Base-by-base conservation (phyloP, 441 rosid genomes). In the Erodium texanum region DNA sequence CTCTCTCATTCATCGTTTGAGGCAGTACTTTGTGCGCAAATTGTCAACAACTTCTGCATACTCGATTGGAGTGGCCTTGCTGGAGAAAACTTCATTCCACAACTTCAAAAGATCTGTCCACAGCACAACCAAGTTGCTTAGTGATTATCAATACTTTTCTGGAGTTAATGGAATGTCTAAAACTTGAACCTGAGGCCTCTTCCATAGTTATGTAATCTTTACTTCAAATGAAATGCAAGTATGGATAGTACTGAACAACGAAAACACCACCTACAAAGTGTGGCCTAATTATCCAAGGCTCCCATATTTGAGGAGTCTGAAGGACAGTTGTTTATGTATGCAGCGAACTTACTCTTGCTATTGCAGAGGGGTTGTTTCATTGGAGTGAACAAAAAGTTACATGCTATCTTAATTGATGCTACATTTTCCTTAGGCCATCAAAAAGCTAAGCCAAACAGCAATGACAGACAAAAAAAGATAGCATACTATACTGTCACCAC, bases 21-120 rank as follows among this genome's bases (percentile, higher is more conserved):
- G 77, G 78, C 86, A 75, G 77, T 93, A 90, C 65, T 68, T 77
- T 1, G 82, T 65, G 1, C 79, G 84, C 62, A 93, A 76, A 69
- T 74, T 78, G 74, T 83, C 86, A 36, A 91, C 84, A 64, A 80
- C 73, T 81, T 87, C 90, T 36, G 86, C 84, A 73, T 82, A 74
- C 73, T 86, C 88, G 2, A 84, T 72, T 29, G 86, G 85, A n/a
- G 36, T 32, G 36, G 36, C 36, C 36, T 32, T 32, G 36, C 66
- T 75, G 69, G 91, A 75, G 73, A 91, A 88, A 24, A 81, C 85
- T 73, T 83, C 88, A 43, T 86, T 79, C 97, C 99, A 91, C 66
- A 84, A 66, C 85, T 81, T 87, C 71, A 68, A 58, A 68, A 94
- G 87, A 79, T 89, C 99, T 94, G 89, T n/a, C 75, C 62, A 74